phyloP scores from a whole-genome alignment of 1,284 basidiomycete genomes.

The Boletus hoseneyae region DNA sequence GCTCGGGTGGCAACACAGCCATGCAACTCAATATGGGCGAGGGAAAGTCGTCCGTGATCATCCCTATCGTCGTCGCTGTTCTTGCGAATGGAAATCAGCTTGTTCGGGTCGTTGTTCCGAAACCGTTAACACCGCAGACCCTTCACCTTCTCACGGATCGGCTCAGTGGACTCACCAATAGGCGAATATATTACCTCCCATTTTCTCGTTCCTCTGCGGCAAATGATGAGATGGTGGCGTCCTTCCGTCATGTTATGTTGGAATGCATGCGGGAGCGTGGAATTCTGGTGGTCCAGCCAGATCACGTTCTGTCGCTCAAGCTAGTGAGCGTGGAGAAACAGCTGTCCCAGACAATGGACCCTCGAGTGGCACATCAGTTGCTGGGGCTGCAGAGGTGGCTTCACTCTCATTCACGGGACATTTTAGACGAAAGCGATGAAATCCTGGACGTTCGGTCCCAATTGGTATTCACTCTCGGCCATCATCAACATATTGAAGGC shows the following conservation, averaged over 20 bases:
- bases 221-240: slow-evolving; percentile 17
- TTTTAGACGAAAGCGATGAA: too few relatives aligned
- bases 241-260: slow-evolving; percentile 28
- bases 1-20: slow-evolving; percentile 32
- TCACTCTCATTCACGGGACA: too few relatives aligned
- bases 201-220: slow-evolving; percentile 41
- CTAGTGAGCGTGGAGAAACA: slow-evolving; percentile 43
- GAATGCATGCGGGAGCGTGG: slow-evolving; percentile 39
- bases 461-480: too few relatives aligned
- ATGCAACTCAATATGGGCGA: slow-evolving; percentile 36
- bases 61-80: slow-evolving; percentile 38
- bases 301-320: slow-evolving; percentile 47
- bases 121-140: slow-evolving; percentile 34
- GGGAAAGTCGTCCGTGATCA: too few relatives aligned
- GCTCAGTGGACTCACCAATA: slow-evolving; percentile 41
- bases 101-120: slow-evolving; percentile 34
- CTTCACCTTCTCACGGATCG: slow-evolving; percentile 44
- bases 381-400: too few relatives aligned
- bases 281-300: slow-evolving; percentile 25
- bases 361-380: slow-evolving; percentile 1
- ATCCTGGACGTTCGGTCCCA: too few relatives aligned
- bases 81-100: slow-evolving; percentile 41
- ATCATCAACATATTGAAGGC: too few relatives aligned
- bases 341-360: slow-evolving; percentile 1
- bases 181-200: slow-evolving; percentile 46